Evolutionary conservation across 179 eudicot species (phyloP), one percentile per base, ranked within the genome.

Genomic region (Beta macrorhiza): DNA sequence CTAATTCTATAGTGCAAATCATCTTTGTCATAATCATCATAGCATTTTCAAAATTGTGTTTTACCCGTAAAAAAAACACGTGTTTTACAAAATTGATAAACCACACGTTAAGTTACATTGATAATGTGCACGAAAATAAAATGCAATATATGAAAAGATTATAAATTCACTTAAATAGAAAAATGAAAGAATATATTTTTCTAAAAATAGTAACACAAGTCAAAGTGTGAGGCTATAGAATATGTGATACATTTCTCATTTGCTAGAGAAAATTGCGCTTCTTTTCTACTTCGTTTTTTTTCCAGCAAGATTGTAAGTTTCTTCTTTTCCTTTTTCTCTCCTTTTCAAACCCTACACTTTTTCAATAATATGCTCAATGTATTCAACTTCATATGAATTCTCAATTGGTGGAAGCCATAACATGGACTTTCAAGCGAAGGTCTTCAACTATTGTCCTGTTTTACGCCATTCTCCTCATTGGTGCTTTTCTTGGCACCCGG

Each of bases 381-480:
- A 73, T 29, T 68, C 19, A 47, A 62, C 15, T 59, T 16, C 10
- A 72, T 22, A 83, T 83, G 86, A 74, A 81, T 78, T 77, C 78
- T 42, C 64, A 67, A 20, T 45, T 71, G 5, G 53, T 76, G 37
- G 86, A 83, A 81, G 76, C 65, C 57, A 67, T 85, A 56, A 45
- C 75, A 71, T 79, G 85, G 85, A 83, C 83, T 76, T 82, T 85
- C 81, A 82, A 76, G 25, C 78, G 85, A 76, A 70, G 83, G 81
- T 49, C 71, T 71, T 79, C 87, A 49, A 85, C 87, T 29, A 76
- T 85, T 0, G 42, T 85, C 74, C 59, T 85, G n/a, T 85, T 85
- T 37, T 85, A 85, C 59, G 76, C 83, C 8, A 14, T 80, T 76
- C 80, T 89, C 59, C 86, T 89, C 72, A 20, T 80, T 53, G 79